A percentile compares a stretch with the other conserved stretches of the same genome.
phyloP scores from a whole-genome alignment of 2,329 filamentous ascomycete species.

The Coleophoma crateriformis region DNA sequence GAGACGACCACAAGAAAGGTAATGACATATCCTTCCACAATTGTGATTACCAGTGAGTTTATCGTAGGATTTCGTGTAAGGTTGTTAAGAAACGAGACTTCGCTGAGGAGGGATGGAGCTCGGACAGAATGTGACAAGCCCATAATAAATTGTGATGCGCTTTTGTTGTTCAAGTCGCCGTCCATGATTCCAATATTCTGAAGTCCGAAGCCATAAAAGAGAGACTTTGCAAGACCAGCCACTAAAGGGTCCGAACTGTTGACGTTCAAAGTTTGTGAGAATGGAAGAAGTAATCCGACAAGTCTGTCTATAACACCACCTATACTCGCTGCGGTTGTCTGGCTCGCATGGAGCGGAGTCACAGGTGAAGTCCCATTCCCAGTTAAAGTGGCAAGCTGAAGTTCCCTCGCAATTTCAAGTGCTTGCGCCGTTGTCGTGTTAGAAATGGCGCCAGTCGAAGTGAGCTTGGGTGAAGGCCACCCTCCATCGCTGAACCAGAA shows the following conservation, averaged over 20 bases:
- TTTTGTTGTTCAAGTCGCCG: conserved; percentile 6
- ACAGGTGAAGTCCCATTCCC: conserved; percentile 23
- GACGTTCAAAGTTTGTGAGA: conserved; percentile 20
- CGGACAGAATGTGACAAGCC: conserved; percentile 2
- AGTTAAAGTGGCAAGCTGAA: conserved; percentile 17
- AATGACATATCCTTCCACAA: conserved; percentile 89
- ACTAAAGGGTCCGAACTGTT: conserved; percentile 19
- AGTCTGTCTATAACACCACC: conserved; percentile 31
- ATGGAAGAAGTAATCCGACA: conserved; percentile 18
- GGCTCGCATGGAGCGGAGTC: conserved; percentile 19
- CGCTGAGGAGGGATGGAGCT: conserved; percentile 45
- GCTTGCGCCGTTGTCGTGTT: conserved; percentile 13
- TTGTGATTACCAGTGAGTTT: conserved; percentile 75
- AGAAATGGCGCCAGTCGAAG: conserved; percentile 1
- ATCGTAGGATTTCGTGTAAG: conserved; percentile 64
- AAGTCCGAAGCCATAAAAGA: conserved; percentile 20
- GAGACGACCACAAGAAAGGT: conserved; percentile 86
- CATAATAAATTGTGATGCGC: conserved; percentile 4
- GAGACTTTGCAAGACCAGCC: conserved; percentile 18
- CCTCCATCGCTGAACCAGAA: conserved; percentile 62
- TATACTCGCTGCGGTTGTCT: conserved; percentile 32
- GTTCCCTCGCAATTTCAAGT: conserved; percentile 16
- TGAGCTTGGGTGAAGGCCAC: conserved; percentile 18
- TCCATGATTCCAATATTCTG: conserved; percentile 6
- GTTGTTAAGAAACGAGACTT: conserved; percentile 50